Conservation (phyloP, 106 monocot genomes). For the Phalaenopsis aphrodite region DNA sequence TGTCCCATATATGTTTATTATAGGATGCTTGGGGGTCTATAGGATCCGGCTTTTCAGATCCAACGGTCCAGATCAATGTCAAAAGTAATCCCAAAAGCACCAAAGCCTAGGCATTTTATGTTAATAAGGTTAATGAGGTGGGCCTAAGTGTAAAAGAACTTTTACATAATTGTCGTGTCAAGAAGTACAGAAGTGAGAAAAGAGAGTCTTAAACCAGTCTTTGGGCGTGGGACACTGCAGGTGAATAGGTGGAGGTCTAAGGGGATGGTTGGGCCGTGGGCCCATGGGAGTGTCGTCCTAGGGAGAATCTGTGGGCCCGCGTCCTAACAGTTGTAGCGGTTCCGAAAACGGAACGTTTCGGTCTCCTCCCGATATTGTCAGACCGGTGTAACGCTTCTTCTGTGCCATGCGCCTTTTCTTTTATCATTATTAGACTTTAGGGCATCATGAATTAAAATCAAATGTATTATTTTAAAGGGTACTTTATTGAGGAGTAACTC, state of each 20-base stretch:
- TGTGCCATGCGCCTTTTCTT: neutral
- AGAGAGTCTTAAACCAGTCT: neutral
- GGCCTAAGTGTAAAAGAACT: neutral
- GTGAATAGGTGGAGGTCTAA: too few relatives aligned
- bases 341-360: neutral
- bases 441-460: neutral
- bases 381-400: neutral
- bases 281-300: neutral
- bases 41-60: neutral
- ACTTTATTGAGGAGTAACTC: neutral
- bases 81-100: neutral
- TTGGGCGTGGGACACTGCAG: neutral
- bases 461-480: neutral
- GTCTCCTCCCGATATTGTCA: neutral
- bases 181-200: slow-evolving; percentile 1
- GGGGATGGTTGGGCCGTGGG: neutral
- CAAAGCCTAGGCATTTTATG: neutral
- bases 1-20: neutral
- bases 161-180: slow-evolving; percentile 1
- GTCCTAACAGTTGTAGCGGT: neutral
- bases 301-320: neutral
- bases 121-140: neutral
- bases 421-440: neutral
- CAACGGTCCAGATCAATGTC: neutral
- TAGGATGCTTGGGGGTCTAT: neutral